Evolutionary conservation across 805 yeast genomes (phyloP).

Genomic region (Nakazawaea sp.): DNA sequence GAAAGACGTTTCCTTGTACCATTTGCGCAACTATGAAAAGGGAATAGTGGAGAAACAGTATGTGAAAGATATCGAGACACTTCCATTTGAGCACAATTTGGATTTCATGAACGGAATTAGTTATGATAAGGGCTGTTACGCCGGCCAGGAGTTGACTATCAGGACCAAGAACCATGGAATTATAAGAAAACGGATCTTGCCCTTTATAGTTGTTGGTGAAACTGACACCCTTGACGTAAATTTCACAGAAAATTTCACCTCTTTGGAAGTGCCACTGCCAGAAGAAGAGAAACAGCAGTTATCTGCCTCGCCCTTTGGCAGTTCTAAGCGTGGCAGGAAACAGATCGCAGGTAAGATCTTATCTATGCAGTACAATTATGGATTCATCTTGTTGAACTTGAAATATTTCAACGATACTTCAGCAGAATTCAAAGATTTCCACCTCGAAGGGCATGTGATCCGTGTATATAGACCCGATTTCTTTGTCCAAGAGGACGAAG

Average conservation of each 20-base stretch:
- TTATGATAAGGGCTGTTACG: constrained; percentile 89
- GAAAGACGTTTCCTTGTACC: constrained; percentile 21
- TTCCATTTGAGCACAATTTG: constrained; percentile 82
- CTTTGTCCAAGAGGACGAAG: constrained; percentile 52
- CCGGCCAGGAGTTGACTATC: constrained; percentile 93
- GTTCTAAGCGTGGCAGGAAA: constrained; percentile 13
- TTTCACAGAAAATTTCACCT: neutral
- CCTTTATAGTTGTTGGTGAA: constrained; percentile 37
- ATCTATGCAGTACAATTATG: neutral
- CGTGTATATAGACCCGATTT: constrained; percentile 59
- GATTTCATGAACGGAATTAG: constrained; percentile 81
- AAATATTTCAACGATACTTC: constrained; percentile 16
- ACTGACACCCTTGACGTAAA: neutral
- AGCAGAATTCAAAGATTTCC: constrained; percentile 3
- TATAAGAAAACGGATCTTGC: constrained; percentile 77
- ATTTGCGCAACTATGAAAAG: constrained; percentile 33
- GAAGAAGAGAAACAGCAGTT: neutral
- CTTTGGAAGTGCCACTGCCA: neutral
- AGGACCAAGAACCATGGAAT: constrained; percentile 80
- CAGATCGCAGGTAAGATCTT: neutral
- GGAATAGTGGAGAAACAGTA: constrained; percentile 27
- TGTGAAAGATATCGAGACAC: constrained; percentile 44
- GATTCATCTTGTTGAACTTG: neutral
- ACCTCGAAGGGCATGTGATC: constrained; percentile 16
- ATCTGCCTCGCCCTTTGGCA: constrained; percentile 34